Evolutionary conservation across 129 eudicot genomes (phyloP).

Genomic region (Dittrichia graveolens): DNA sequence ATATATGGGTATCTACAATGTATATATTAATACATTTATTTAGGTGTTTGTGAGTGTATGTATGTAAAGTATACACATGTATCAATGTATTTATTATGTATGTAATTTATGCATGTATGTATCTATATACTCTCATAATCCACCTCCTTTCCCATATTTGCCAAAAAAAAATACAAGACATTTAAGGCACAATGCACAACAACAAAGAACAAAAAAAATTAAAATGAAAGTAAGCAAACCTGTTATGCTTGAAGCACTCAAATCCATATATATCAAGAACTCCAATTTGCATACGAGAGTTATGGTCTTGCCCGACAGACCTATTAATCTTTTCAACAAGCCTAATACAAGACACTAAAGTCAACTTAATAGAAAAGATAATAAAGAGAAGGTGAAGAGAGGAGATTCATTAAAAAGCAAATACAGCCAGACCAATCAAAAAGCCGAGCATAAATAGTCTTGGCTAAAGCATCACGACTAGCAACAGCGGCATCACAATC

Average conservation of each 20-base stretch:
- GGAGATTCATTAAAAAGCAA: neutral
- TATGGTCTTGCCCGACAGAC: slow-evolving; percentile 93
- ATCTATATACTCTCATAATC: neutral
- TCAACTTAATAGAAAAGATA: slow-evolving; percentile 4
- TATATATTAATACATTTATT: no score
- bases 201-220: slow-evolving; percentile 19
- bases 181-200: slow-evolving; percentile 12
- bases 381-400: neutral
- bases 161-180: neutral
- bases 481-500: slow-evolving; percentile 94
- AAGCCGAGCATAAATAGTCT: slow-evolving; percentile 86
- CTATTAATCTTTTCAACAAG: slow-evolving; percentile 92
- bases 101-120: neutral
- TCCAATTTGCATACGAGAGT: slow-evolving; percentile 82
- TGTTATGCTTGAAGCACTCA: slow-evolving; percentile 91
- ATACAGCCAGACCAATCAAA: slow-evolving; percentile 84
- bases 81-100: no score
- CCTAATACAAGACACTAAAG: slow-evolving; percentile 52
- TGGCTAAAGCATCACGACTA: slow-evolving; percentile 96
- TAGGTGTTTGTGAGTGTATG: neutral
- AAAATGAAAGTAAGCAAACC: slow-evolving; percentile 41
- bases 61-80: no score
- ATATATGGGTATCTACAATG: no score
- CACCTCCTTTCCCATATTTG: slow-evolving; percentile 4
- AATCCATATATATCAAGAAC: slow-evolving; percentile 96